phyloP scores from a whole-genome alignment of 805 yeast species.

The Nakazawaea ernobii region DNA sequence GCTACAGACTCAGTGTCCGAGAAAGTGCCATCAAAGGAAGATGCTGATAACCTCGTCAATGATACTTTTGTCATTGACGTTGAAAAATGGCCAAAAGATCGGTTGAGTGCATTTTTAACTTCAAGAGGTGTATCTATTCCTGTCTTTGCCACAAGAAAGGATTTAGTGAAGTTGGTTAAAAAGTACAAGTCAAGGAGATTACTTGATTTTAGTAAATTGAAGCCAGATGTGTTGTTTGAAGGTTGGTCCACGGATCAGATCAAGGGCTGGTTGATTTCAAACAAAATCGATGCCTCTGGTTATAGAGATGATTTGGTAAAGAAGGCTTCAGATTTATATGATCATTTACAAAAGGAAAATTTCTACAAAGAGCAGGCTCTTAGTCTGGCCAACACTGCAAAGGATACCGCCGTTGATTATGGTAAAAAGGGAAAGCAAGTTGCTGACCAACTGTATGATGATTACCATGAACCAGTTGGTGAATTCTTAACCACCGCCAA shows the following conservation, averaged over 20 bases:
- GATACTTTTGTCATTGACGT: slow-evolving; percentile 41
- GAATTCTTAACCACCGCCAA: slow-evolving; percentile 12
- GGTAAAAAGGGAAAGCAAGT: slow-evolving; percentile 18
- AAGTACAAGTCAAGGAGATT: slow-evolving; percentile 27
- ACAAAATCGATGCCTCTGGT: slow-evolving; percentile 22
- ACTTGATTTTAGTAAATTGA: slow-evolving; percentile 18
- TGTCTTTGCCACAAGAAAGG: slow-evolving; percentile 31
- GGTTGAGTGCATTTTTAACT: slow-evolving; percentile 34
- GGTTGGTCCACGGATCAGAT: slow-evolving; percentile 33
- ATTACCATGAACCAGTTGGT: slow-evolving; percentile 11
- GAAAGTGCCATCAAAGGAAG: slow-evolving; percentile 6
- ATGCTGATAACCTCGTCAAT: slow-evolving; percentile 30
- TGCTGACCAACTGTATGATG: slow-evolving; percentile 14
- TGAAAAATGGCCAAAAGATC: slow-evolving; percentile 41
- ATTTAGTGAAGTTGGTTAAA: slow-evolving; percentile 34
- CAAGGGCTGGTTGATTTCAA: slow-evolving; percentile 37
- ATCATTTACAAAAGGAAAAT: slow-evolving; percentile 7
- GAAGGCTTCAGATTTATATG: slow-evolving; percentile 15
- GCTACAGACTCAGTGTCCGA: slow-evolving; percentile 12
- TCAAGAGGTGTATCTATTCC: slow-evolving; percentile 35
- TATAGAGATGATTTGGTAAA: slow-evolving; percentile 21
- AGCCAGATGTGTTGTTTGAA: slow-evolving; percentile 25
- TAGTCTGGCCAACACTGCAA: slow-evolving; percentile 10
- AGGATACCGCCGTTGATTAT: slow-evolving; percentile 19
- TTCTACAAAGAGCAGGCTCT: slow-evolving; percentile 9